These are phyloP conservation scores for Typha latifolia DNA, from an alignment of 176 grass and related monocot species.

Conservation along the genomic window DNA sequence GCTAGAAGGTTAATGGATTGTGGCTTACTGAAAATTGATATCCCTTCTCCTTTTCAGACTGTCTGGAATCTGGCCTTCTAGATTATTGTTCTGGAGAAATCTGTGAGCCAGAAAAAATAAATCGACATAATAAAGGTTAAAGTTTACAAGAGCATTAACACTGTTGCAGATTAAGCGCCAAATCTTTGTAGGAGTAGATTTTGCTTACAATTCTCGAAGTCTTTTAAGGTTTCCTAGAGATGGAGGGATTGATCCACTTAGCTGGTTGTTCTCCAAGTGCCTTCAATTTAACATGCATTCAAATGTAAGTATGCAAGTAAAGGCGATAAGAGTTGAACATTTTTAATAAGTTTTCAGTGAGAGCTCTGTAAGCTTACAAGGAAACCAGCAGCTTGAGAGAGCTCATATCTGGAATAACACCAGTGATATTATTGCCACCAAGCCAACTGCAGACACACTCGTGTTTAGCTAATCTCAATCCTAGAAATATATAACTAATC, in stretches of 20 bases:
- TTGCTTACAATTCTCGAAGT: conserved; percentile 56
- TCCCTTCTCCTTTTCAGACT: conserved; percentile 35
- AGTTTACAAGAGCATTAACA: not conserved
- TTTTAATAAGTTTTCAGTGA: not conserved
- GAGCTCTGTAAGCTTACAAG: conserved; percentile 41
- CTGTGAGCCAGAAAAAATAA: conserved; percentile 20
- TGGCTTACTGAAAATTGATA: conserved; percentile 46
- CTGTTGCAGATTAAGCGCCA: not conserved
- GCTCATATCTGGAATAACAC: conserved; percentile 52
- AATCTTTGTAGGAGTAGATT: not conserved
- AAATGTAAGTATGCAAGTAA: not conserved
- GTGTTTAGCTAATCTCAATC: not conserved
- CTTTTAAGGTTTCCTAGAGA: conserved; percentile 40
- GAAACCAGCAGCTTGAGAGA: conserved; percentile 39
- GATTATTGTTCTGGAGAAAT: conserved; percentile 60
- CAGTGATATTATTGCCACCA: conserved; percentile 50
- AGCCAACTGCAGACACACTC: conserved; percentile 49
- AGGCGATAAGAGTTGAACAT: not conserved
- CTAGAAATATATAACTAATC: not conserved
- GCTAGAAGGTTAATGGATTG: not conserved
- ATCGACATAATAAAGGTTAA: not conserved
- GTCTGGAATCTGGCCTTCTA: conserved; percentile 41
- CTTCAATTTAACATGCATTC: conserved; percentile 29
- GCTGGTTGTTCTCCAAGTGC: conserved; percentile 60
- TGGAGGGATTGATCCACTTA: conserved; percentile 46